Conservation (phyloP, 176 grass and related monocot genomes). For the Musa acuminata region DNA sequence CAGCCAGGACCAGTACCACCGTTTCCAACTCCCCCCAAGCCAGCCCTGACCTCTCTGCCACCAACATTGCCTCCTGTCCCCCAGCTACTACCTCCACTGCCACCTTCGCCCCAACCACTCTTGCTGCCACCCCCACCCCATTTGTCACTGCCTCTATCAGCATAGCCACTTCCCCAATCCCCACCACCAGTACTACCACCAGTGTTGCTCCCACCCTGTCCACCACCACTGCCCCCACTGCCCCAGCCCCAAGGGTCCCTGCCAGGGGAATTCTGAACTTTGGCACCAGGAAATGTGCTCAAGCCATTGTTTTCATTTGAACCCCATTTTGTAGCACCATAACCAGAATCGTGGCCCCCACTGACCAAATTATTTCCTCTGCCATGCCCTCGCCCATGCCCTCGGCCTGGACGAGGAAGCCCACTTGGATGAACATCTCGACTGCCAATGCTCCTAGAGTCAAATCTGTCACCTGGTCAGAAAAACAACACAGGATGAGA, state of each 20-base stretch:
- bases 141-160: neutral
- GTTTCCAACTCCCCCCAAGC: neutral
- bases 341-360: constrained; percentile 22
- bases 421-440: constrained; percentile 42
- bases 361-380: constrained; percentile 41
- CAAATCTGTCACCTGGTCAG: constrained; percentile 61
- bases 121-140: constrained; percentile 19
- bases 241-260: constrained; percentile 28
- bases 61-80: constrained; percentile 21
- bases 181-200: constrained; percentile 28
- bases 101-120: constrained; percentile 32
- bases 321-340: constrained; percentile 26
- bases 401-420: constrained; percentile 20
- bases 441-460: constrained; percentile 41
- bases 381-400: constrained; percentile 27
- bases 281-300: constrained; percentile 30
- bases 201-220: constrained; percentile 35
- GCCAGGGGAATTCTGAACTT: constrained; percentile 30
- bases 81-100: constrained; percentile 22
- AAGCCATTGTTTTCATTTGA: constrained; percentile 30
- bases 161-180: constrained; percentile 25
- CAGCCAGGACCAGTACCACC: neutral
- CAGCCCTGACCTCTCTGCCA: constrained; percentile 13
- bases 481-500: neutral
- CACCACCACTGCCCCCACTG: constrained; percentile 25